Evolutionary conservation across 495 filamentous ascomycete genomes (phyloP).

Genomic region (Chaetomidium leptoderma): DNA sequence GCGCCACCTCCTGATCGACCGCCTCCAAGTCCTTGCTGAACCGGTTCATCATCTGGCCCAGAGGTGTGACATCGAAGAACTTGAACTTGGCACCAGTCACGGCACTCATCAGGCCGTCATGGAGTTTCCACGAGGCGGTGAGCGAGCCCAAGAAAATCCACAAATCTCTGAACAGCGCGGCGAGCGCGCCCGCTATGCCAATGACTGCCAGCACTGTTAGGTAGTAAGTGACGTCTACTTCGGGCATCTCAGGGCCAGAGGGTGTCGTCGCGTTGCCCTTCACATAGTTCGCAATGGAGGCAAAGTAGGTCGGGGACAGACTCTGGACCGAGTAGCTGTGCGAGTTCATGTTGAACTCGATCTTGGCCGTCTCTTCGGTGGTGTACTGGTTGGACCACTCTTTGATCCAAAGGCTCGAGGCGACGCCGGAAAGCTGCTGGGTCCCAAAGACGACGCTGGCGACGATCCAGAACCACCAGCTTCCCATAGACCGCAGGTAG

Average conservation of each 20-base stretch:
- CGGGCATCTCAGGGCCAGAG: conserved; percentile 25
- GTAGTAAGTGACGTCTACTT: conserved; percentile 81
- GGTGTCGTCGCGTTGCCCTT: conserved; percentile 25
- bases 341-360: conserved; percentile 36
- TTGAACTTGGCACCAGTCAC: conserved; percentile 88
- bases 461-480: conserved; percentile 87
- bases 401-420: conserved; percentile 89
- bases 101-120: conserved; percentile 69
- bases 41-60: conserved; percentile 96
- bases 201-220: conserved; percentile 77
- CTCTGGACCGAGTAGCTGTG: conserved; percentile 31
- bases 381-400: conserved; percentile 68
- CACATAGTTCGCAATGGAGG: conserved; percentile 32
- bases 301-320: conserved; percentile 35
- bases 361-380: conserved; percentile 29
- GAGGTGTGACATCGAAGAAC: conserved; percentile 96
- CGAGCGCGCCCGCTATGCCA: conserved; percentile 63
- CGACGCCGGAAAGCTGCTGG: conserved; percentile 79
- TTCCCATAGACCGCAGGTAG: conserved; percentile 85
- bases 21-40: conserved; percentile 97
- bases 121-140: conserved; percentile 80
- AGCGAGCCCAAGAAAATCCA: conserved; percentile 91
- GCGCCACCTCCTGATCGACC: conserved; percentile 92
- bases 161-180: conserved; percentile 75
- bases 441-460: conserved; percentile 67